These are phyloP conservation scores for Limnomonas spitsbergensis DNA, from an alignment of 139 green algal genomes.

Conservation along the genomic window DNA sequence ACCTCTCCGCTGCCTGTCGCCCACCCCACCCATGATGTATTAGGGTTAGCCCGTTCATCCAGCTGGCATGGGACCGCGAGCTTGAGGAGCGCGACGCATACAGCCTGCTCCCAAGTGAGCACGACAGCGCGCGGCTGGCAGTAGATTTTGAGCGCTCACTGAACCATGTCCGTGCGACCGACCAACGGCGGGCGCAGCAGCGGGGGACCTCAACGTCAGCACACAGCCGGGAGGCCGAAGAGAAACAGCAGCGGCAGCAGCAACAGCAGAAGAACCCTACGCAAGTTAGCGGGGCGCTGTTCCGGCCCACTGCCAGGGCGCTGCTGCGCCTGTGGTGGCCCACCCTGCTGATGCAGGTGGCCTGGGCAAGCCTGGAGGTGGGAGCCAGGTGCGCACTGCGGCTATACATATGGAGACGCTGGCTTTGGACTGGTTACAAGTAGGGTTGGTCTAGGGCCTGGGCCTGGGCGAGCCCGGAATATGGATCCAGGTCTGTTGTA, in stretches of 20 bases:
- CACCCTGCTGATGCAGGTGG: neutral
- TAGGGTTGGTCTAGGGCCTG: no score
- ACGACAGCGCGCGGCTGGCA: neutral
- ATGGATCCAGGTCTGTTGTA: no score
- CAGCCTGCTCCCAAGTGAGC: neutral
- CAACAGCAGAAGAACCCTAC: neutral
- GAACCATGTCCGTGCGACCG: neutral
- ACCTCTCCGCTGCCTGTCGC: no score
- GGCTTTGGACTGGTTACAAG: no score
- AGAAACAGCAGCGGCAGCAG: neutral
- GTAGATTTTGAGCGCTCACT: neutral
- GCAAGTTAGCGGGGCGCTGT: no score
- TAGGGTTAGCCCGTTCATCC: neutral
- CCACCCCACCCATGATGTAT: no score
- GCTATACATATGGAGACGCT: neutral
- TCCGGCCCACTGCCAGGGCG: neutral
- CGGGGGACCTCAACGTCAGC: no score
- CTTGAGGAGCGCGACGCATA: neutral
- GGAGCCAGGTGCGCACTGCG: neutral
- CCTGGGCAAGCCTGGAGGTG: neutral
- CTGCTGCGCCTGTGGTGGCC: constrained; percentile 1
- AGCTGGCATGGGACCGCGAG: neutral
- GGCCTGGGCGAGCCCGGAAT: no score
- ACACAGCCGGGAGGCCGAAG: neutral
- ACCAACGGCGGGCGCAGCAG: no score